Base-by-base conservation (phyloP, 1,139 yeast genomes). In the Suzukiozyma palmioleophila region DNA sequence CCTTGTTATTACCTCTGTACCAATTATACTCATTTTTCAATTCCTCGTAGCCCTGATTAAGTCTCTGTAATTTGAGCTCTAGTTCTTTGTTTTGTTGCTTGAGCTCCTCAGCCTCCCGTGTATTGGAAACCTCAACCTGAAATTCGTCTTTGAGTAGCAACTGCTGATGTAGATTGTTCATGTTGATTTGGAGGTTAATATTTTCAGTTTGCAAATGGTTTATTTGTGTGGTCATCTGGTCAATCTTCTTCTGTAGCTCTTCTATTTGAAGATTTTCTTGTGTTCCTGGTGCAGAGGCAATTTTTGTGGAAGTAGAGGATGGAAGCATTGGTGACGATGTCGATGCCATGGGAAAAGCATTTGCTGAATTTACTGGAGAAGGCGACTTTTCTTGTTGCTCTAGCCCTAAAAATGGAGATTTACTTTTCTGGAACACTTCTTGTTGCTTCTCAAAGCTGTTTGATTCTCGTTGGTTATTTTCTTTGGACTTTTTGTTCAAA, bases 21-120 rank as follows among this genome's bases (percentile, higher is more conserved):
- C 36, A 33, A 26, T 7, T 33, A 16, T 24, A 33, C 16, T 33
- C 36, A 21, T 33, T 33, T 16, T 26, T 33, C n/a, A 33, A 26
- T 26, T 33, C 36, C 18, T 25, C 30, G 22, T 33, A 33, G 4
- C 24, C 30, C 14, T 33, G 36, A 25, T 22, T 33, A 5, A 22
- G 12, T 21, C 36, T 16, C 11, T 24, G 27, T 26, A 33, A 14
- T 33, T 26, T 26, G 9, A 26, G 7, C 16, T 33, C 36, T 22
- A 33, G 25, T 26, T 33, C 18, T 7, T 26, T 33, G 8, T 14
- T 33, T 26, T 33, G 28, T 12, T 15, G 27, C 25, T 15, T 33
- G 12, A 33, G 14, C 10, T 25, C 26, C 11, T 14, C n/a, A 6
- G 14, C 18, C 8, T 33, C 30, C 26, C 12, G 9, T 10, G 14